phyloP scores from a whole-genome alignment of 169 alveolate genomes.

The Plasmodium knowlesi region DNA sequence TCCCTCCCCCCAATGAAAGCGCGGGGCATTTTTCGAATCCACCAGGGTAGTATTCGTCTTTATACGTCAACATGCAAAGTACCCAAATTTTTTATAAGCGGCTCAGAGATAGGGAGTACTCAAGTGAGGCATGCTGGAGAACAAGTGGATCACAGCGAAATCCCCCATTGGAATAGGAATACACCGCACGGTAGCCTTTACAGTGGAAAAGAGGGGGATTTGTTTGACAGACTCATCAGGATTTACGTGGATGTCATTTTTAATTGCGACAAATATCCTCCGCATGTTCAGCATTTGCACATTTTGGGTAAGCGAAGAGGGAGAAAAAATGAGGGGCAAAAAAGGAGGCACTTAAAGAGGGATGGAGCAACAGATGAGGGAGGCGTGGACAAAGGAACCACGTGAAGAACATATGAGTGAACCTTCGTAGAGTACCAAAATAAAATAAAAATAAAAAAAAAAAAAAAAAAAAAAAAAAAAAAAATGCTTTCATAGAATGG shows the following conservation, averaged over 20 bases:
- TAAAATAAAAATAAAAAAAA: too few relatives aligned
- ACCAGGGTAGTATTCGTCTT: background rate
- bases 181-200: background rate
- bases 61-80: background rate
- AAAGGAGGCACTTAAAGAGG: too few relatives aligned
- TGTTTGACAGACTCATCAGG: conserved; percentile 36
- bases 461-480: too few relatives aligned
- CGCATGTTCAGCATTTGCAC: conserved; percentile 50
- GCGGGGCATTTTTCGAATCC: background rate
- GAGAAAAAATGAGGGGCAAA: too few relatives aligned
- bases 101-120: background rate
- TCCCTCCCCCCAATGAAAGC: background rate
- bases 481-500: background rate
- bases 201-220: background rate
- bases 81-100: conserved; percentile 24
- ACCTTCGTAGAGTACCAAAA: background rate
- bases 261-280: conserved; percentile 18
- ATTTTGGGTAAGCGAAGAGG: conserved; percentile 5
- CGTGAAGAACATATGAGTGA: background rate
- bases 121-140: background rate
- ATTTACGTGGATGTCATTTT: conserved; percentile 53
- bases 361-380: background rate
- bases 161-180: background rate
- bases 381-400: background rate
- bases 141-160: background rate